A percentile compares a stretch with the other conserved stretches of the same genome.
These are phyloP conservation scores for Cokeromyces recurvatus DNA, from an alignment of 371 early-diverging fungal genomes.

Conservation along the genomic window DNA sequence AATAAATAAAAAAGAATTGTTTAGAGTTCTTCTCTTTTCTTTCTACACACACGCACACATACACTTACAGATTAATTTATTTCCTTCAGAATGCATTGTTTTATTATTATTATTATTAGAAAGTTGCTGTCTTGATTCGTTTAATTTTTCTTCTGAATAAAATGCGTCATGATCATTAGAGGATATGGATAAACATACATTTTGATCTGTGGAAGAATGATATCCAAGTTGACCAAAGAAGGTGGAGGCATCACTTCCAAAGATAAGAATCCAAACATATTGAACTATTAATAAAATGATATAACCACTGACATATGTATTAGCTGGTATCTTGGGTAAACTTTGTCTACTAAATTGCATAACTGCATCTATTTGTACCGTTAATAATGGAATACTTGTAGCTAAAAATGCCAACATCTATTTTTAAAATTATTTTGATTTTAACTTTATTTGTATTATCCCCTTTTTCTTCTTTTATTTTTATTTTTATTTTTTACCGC, in stretches of 20 bases:
- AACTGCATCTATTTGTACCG: conserved; percentile 39
- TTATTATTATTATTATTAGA: too few species aligned
- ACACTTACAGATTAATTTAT: too few species aligned
- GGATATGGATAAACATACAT: too few species aligned
- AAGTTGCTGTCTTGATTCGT: too few species aligned
- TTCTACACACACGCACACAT: too few species aligned
- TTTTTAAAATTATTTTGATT: neutral
- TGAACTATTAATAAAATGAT: conserved; percentile 31
- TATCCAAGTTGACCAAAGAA: conserved; percentile 21
- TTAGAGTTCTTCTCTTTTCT: too few species aligned
- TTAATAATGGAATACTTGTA: conserved; percentile 38
- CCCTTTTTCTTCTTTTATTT: too few species aligned
- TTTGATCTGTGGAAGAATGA: neutral
- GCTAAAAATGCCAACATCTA: conserved; percentile 37
- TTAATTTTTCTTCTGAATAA: neutral
- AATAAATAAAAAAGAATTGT: too few species aligned
- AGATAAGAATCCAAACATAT: conserved; percentile 33
- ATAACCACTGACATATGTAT: conserved; percentile 34
- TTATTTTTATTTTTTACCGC: too few species aligned
- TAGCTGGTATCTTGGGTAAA: conserved; percentile 19
- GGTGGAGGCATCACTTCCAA: conserved; percentile 31
- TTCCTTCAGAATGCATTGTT: too few species aligned
- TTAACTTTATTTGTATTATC: neutral
- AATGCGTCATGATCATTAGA: neutral
- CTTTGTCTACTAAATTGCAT: conserved; percentile 22